Percentiles rank a stretch among this genome's conserved stretches.
These are phyloP conservation scores for Camellia oleifera DNA, from an alignment of 179 eudicot genomes.

Conservation along the genomic window DNA sequence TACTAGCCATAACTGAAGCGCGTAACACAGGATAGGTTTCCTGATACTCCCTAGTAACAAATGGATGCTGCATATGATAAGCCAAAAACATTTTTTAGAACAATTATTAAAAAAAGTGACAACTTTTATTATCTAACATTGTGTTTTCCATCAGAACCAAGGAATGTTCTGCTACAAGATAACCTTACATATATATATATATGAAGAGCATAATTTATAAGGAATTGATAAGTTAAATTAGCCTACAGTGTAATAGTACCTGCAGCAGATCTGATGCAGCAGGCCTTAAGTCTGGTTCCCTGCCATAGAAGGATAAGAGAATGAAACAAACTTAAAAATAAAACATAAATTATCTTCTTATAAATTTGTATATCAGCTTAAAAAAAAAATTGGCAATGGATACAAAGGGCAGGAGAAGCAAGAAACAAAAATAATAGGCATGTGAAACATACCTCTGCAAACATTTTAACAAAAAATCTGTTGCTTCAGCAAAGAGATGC, in stretches of 20 bases:
- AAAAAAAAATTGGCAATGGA: not conserved
- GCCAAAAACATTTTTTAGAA: not conserved
- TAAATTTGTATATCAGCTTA: not conserved
- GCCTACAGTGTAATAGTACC: conserved; percentile 33
- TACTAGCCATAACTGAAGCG: conserved; percentile 52
- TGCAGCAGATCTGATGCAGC: conserved; percentile 65
- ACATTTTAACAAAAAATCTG: conserved; percentile 75
- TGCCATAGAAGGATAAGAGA: conserved; percentile 26
- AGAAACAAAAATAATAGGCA: conserved; percentile 1
- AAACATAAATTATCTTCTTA: not conserved
- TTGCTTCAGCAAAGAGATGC: conserved; percentile 80
- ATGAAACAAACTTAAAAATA: not conserved
- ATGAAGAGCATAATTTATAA: not conserved
- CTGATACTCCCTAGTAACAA: conserved; percentile 55
- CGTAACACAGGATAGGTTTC: conserved; percentile 45
- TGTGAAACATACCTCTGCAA: conserved; percentile 55
- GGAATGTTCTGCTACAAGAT: not conserved
- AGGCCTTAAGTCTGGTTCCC: conserved; percentile 69
- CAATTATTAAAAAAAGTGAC: not conserved
- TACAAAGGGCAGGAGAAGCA: conserved; percentile 3
- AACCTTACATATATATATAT: not conserved
- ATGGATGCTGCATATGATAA: conserved; percentile 64
- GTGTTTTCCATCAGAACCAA: not conserved
- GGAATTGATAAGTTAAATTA: not conserved
- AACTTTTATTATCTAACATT: not conserved